These are phyloP conservation scores for Phytopythium cucurbitacearum DNA, from an alignment of 352 stramenopile species.

Conservation along the genomic window DNA sequence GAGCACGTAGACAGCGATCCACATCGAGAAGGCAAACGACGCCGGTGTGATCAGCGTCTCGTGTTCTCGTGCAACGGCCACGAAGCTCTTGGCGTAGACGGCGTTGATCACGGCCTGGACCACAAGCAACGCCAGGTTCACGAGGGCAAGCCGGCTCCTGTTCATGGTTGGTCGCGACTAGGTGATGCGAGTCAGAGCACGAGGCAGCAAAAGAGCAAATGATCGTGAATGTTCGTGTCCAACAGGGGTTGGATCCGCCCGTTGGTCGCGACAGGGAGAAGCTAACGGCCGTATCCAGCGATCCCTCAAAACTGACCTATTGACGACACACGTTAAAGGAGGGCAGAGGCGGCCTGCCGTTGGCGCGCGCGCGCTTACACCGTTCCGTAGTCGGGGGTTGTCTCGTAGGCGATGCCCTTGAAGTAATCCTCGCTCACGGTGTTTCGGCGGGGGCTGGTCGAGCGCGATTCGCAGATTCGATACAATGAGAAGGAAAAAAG, in stretches of 20 bases:
- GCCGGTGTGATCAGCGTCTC: conserved; percentile 72
- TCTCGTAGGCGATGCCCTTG: conserved; percentile 48
- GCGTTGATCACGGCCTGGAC: conserved; percentile 66
- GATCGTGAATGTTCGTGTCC: too few species aligned
- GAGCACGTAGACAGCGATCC: conserved; percentile 64
- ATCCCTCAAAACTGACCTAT: too few species aligned
- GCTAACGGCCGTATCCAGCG: too few species aligned
- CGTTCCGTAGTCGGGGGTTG: conserved; percentile 43
- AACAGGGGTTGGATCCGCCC: too few species aligned
- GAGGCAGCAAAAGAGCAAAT: too few species aligned
- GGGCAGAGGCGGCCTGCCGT: not conserved
- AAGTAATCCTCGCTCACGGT: conserved; percentile 33
- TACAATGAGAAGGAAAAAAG: conserved; percentile 3
- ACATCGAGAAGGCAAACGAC: conserved; percentile 57
- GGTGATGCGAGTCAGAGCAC: not conserved
- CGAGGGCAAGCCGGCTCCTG: conserved; percentile 39
- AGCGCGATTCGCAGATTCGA: not conserved
- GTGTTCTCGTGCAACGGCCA: conserved; percentile 41
- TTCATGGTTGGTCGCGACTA: conserved; percentile 31
- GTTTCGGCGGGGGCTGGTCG: conserved; percentile 9
- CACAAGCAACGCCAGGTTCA: conserved; percentile 57
- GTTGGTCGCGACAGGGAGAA: too few species aligned
- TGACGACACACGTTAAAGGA: too few species aligned
- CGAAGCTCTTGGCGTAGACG: conserved; percentile 53
- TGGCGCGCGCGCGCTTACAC: conserved; percentile 17